A percentile compares a stretch with the other conserved stretches of the same genome.
These are phyloP conservation scores for Cordyceps tenuipes DNA, from an alignment of 2,329 filamentous ascomycete species.

Conservation along the genomic window DNA sequence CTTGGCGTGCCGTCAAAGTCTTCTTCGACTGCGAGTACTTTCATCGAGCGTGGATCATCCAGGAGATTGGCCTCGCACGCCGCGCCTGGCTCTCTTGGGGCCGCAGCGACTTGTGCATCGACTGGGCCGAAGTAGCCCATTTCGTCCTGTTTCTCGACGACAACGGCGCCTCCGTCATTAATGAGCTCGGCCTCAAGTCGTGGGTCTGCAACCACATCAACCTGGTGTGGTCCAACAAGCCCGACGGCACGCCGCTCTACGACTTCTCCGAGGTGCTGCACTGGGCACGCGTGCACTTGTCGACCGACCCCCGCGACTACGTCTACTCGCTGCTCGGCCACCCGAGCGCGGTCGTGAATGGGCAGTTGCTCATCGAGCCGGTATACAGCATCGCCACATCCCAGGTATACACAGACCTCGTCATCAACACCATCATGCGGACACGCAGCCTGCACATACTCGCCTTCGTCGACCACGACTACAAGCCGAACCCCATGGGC, in stretches of 20 bases:
- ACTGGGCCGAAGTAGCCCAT: constrained; percentile 2
- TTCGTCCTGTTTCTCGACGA: constrained; percentile 10
- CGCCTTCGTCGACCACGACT: constrained; percentile 11
- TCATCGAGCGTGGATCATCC: constrained; percentile 18
- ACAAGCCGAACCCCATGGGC: constrained; percentile 1
- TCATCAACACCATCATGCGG: not conserved
- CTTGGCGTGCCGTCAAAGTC: constrained; percentile 8
- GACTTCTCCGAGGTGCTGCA: constrained; percentile 11
- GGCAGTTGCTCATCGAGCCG: not conserved
- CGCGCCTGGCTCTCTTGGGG: constrained; percentile 8
- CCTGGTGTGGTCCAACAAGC: constrained; percentile 10
- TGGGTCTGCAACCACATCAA: constrained; percentile 13
- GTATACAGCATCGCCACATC: not conserved
- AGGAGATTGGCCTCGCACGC: constrained; percentile 15
- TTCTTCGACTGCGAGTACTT: constrained; percentile 16
- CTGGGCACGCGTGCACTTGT: constrained; percentile 9
- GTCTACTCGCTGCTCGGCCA: constrained; percentile 12
- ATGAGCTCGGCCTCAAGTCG: constrained; percentile 9
- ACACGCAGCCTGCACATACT: constrained; percentile 9
- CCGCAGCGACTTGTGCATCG: constrained; percentile 3
- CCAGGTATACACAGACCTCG: constrained; percentile 6
- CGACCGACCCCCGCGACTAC: constrained; percentile 10
- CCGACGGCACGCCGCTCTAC: constrained; percentile 1
- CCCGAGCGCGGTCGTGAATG: constrained; percentile 5
- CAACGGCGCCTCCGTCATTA: constrained; percentile 12